Percentiles rank a stretch among this genome's conserved stretches.
phyloP scores from a whole-genome alignment of 306 rosid genomes.

The Herpetospermum pedunculosum region DNA sequence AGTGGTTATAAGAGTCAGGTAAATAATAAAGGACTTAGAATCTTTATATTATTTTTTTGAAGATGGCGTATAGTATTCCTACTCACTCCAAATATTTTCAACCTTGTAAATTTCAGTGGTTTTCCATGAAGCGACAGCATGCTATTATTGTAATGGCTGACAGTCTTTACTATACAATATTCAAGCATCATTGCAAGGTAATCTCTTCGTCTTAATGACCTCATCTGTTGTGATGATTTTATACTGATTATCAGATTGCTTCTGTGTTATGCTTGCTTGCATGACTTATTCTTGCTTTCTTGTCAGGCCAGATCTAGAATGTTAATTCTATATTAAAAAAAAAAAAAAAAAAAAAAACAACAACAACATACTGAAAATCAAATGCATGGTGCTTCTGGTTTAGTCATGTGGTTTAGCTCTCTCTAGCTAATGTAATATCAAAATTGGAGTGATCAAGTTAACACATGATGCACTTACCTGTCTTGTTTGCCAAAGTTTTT shows the following conservation, averaged over 20 bases:
- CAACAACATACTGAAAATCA: not conserved
- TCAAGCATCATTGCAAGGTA: conserved; percentile 77
- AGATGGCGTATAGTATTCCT: not conserved
- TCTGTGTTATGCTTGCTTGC: not conserved
- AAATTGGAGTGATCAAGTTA: not conserved
- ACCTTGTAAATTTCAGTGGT: conserved; percentile 59
- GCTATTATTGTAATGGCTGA: conserved; percentile 88
- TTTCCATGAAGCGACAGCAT: conserved; percentile 86
- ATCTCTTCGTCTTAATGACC: conserved; percentile 7
- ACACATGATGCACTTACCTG: not conserved
- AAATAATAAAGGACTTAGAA: no score
- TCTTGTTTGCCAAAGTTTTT: not conserved
- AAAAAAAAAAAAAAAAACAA: no score
- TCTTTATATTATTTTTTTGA: no score
- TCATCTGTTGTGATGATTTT: not conserved
- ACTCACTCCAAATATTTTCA: not conserved
- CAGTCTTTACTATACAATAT: conserved; percentile 71
- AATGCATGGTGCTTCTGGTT: not conserved
- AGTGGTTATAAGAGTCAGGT: no score
- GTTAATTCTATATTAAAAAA: not conserved
- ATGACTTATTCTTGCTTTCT: not conserved
- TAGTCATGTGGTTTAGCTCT: not conserved
- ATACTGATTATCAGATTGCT: not conserved
- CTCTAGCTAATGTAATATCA: not conserved
- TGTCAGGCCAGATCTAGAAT: not conserved